Evolutionary conservation across 1,284 basidiomycete genomes (phyloP).

Genomic region (Calocybe gambosa): DNA sequence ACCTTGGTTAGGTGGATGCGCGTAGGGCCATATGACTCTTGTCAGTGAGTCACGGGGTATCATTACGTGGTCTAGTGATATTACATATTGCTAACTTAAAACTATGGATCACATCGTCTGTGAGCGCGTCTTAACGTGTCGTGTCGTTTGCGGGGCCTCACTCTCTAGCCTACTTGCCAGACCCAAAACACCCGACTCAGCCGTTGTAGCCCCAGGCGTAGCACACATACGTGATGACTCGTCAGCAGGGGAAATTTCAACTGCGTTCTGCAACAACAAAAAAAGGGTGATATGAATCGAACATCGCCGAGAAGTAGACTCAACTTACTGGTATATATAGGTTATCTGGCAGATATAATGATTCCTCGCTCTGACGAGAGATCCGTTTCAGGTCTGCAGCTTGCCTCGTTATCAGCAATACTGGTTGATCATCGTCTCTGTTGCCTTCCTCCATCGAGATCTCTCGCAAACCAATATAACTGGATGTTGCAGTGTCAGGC

Average conservation of each 20-base stretch:
- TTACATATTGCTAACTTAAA: no score
- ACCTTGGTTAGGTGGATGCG: no score
- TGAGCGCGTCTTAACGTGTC: background rate
- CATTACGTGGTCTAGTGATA: no score
- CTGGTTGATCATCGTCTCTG: background rate
- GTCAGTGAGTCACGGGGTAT: slow-evolving; percentile 4
- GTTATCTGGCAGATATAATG: slow-evolving; percentile 13
- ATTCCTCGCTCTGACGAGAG: slow-evolving; percentile 1
- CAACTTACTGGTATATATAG: slow-evolving; percentile 15
- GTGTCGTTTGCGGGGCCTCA: background rate
- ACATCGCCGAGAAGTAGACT: background rate
- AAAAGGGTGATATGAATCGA: background rate
- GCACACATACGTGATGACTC: slow-evolving; percentile 21
- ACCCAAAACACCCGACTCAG: background rate
- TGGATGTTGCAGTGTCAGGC: slow-evolving; percentile 4
- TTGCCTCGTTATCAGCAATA: background rate
- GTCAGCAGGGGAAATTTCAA: slow-evolving; percentile 20
- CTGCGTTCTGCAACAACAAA: background rate
- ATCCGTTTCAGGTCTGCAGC: slow-evolving; percentile 1
- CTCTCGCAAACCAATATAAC: slow-evolving; percentile 9
- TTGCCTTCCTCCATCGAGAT: background rate
- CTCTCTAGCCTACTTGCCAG: background rate
- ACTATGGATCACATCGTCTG: background rate
- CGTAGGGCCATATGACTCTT: slow-evolving; percentile 9
- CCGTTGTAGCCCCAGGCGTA: slow-evolving; percentile 8